Evolutionary conservation across 345 rosid genomes (phyloP).

Genomic region (Pelargonium nanum): DNA sequence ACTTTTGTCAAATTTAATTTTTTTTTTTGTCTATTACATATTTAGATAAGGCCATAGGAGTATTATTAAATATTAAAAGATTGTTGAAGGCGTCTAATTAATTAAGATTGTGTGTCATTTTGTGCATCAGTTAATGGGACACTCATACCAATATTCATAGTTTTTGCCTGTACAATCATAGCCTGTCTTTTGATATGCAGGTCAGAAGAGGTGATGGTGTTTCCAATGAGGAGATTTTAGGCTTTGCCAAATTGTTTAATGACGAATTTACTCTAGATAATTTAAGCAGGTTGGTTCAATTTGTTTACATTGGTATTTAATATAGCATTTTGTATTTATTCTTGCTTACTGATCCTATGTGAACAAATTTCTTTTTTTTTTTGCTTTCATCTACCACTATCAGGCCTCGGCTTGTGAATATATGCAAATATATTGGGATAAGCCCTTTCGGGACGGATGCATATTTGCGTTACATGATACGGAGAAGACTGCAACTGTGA

Average conservation of each 20-base stretch:
- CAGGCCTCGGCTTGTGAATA: conserved; percentile 62
- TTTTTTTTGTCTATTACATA: background rate
- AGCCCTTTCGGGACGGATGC: conserved; percentile 66
- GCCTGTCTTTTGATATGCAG: conserved; percentile 18
- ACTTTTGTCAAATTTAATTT: background rate
- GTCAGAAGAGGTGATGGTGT: conserved; percentile 56
- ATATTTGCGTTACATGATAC: conserved; percentile 60
- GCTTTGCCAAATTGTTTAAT: conserved; percentile 67
- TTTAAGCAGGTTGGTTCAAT: conserved; percentile 47
- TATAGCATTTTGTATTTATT: conserved; percentile 1
- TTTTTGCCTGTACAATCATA: background rate
- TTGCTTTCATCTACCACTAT: conserved; percentile 6
- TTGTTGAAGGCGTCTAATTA: background rate
- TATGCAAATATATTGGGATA: conserved; percentile 74
- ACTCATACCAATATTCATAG: background rate
- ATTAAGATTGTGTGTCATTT: background rate
- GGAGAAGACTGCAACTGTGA: conserved; percentile 59
- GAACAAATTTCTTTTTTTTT: conserved; percentile 3
- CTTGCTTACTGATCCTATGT: background rate
- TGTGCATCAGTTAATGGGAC: background rate
- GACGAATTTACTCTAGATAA: conserved; percentile 71
- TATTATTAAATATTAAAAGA: no score
- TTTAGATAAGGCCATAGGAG: no score
- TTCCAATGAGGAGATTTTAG: conserved; percentile 55
- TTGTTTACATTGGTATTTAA: background rate